A percentile compares a stretch with the other conserved stretches of the same genome.
Conservation (phyloP, 2,329 filamentous ascomycete species). For the Fusarium sp. region DNA sequence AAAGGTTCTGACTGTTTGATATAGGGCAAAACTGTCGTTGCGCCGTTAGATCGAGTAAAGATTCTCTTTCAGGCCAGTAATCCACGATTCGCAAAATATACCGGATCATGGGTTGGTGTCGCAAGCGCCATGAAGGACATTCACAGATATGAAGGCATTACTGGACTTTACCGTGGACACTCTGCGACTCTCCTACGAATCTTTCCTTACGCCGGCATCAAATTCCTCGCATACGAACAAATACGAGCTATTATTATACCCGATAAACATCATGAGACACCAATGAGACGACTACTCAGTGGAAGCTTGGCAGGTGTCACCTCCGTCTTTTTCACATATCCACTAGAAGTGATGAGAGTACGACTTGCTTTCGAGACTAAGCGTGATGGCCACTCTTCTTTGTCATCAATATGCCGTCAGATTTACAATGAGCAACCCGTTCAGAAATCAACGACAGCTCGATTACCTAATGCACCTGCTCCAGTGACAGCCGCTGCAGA, state of each 20-base stretch:
- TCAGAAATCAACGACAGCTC: constrained; percentile 49
- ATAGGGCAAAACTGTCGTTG: constrained; percentile 94
- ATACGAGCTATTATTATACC: constrained; percentile 84
- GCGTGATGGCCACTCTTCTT: constrained; percentile 74
- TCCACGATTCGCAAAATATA: constrained; percentile 93
- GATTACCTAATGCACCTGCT: constrained; percentile 47
- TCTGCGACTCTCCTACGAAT: constrained; percentile 94
- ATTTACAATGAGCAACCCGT: constrained; percentile 84
- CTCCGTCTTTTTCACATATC: constrained; percentile 96
- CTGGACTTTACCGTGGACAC: constrained; percentile 91
- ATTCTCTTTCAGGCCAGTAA: constrained; percentile 98
- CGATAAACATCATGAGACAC: constrained; percentile 79
- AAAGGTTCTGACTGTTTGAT: constrained; percentile 19
- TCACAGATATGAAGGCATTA: constrained; percentile 76
- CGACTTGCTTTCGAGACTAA: constrained; percentile 96
- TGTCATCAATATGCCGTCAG: constrained; percentile 81
- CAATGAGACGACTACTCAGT: constrained; percentile 78
- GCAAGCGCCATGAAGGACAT: constrained; percentile 87
- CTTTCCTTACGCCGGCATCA: constrained; percentile 97
- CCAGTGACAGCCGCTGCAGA: constrained; percentile 55
- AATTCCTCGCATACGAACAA: constrained; percentile 98
- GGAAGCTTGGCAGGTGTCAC: constrained; percentile 85
- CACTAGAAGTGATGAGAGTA: constrained; percentile 91
- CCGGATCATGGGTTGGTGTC: constrained; percentile 88
- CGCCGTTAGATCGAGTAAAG: constrained; percentile 96